Percentiles rank a stretch among this genome's conserved stretches.
Evolutionary conservation across 257 asterid genomes (phyloP).

Genomic region (Solanum pennellii): DNA sequence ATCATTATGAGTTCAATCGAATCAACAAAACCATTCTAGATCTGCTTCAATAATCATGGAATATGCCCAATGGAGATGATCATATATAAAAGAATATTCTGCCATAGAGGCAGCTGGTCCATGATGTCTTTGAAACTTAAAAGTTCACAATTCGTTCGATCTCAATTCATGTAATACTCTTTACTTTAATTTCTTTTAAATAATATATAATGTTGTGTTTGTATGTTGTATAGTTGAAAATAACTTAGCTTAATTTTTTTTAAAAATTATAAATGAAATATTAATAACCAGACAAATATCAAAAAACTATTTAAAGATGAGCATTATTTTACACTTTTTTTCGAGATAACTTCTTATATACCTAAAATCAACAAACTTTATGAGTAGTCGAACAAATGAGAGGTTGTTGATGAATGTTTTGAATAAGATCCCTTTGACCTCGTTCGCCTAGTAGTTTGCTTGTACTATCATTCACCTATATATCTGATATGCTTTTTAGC

Average conservation of each 20-base stretch:
- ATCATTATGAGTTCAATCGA: not conserved
- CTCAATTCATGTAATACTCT: not conserved
- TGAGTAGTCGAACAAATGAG: not conserved
- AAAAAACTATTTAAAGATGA: not conserved
- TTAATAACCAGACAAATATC: not conserved
- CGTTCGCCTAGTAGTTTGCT: too few relatives aligned
- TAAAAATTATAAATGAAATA: not conserved
- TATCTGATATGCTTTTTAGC: rapidly evolving
- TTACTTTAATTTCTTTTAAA: not conserved
- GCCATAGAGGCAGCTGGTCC: not conserved
- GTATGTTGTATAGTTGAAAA: too few relatives aligned
- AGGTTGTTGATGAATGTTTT: not conserved
- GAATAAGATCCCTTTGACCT: not conserved
- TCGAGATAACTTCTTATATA: too few relatives aligned
- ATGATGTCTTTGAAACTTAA: not conserved
- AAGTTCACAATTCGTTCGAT: not conserved
- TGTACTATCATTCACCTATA: not conserved
- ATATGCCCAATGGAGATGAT: not conserved
- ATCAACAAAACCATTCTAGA: not conserved
- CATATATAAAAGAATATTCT: not conserved
- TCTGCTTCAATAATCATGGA: not conserved
- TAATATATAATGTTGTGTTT: not conserved
- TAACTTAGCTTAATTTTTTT: too few relatives aligned
- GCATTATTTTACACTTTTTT: not conserved
- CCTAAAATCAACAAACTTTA: not conserved